phyloP scores from a whole-genome alignment of 192 early-diverging fungal species.

The Mortierella hygrophila region DNA sequence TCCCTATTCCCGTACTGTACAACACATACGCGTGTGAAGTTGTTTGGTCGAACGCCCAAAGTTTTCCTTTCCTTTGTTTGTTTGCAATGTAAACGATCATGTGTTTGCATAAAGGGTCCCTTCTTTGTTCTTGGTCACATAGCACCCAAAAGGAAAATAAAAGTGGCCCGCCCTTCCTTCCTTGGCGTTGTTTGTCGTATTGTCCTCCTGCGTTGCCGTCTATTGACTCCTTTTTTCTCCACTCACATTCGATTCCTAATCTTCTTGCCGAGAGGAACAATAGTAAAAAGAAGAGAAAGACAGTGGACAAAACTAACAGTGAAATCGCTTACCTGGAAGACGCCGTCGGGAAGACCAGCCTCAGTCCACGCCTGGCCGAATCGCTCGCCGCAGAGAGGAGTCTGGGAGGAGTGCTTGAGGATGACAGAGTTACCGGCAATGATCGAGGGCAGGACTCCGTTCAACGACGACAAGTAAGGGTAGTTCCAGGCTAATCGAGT shows the following conservation, averaged over 20 bases:
- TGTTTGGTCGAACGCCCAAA: conserved; percentile 1
- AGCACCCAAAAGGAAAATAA: background rate
- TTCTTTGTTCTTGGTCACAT: background rate
- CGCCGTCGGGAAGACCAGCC: conserved; percentile 76
- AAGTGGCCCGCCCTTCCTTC: background rate
- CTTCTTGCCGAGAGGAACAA: conserved; percentile 25
- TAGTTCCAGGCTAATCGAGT: conserved; percentile 80
- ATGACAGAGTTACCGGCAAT: conserved; percentile 83
- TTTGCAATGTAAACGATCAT: background rate
- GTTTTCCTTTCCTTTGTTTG: background rate
- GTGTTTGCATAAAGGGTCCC: conserved; percentile 7
- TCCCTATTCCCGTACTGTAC: conserved; percentile 3
- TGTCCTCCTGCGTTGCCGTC: background rate
- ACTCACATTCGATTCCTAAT: conserved; percentile 16
- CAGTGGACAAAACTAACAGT: background rate
- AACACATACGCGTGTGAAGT: background rate
- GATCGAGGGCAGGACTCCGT: conserved; percentile 83
- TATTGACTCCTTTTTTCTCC: conserved; percentile 2
- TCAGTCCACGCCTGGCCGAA: conserved; percentile 72
- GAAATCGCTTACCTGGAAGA: conserved; percentile 65
- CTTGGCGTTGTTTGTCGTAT: background rate
- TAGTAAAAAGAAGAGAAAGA: background rate
- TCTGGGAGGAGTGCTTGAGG: conserved; percentile 86
- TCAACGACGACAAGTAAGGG: conserved; percentile 83
- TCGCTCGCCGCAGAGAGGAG: conserved; percentile 79